phyloP scores from a whole-genome alignment of 2,329 filamentous ascomycete genomes.

The Teratosphaeria zuluensis region DNA sequence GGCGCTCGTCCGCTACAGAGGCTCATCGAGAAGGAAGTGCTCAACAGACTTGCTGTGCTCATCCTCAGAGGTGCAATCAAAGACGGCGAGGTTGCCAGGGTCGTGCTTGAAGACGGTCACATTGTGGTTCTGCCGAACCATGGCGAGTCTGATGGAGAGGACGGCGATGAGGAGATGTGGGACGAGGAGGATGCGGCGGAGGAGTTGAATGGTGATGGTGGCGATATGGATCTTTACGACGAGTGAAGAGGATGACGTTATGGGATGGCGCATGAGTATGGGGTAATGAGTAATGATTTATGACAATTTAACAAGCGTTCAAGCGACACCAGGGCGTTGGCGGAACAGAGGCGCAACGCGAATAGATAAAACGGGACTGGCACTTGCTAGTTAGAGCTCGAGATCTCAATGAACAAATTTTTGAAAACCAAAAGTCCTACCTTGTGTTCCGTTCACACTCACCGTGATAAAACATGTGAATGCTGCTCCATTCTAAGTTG shows the following conservation, averaged over 20 bases:
- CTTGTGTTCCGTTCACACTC: not conserved
- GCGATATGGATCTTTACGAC: constrained; percentile 56
- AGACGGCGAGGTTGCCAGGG: constrained; percentile 74
- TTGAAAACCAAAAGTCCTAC: not conserved
- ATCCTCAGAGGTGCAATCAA: constrained; percentile 76
- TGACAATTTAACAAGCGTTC: not conserved
- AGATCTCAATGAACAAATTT: not conserved
- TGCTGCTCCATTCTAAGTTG: no score
- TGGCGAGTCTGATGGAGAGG: constrained; percentile 48
- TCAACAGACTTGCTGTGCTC: constrained; percentile 85
- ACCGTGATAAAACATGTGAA: not conserved
- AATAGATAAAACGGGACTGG: not conserved
- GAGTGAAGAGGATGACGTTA: constrained; percentile 21
- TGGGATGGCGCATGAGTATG: not conserved
- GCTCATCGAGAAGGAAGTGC: constrained; percentile 92
- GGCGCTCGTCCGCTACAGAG: constrained; percentile 80
- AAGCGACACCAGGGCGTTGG: not conserved
- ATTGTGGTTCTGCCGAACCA: constrained; percentile 81
- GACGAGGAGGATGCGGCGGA: constrained; percentile 64
- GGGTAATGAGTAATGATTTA: not conserved
- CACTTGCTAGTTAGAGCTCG: not conserved
- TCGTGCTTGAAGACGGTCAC: constrained; percentile 70
- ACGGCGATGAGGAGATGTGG: constrained; percentile 55
- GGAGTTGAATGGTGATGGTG: constrained; percentile 48
- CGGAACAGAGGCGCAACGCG: not conserved